Evolutionary conservation across 371 early-diverging fungal genomes (phyloP).

Genomic region (Capillidium heterosporum): DNA sequence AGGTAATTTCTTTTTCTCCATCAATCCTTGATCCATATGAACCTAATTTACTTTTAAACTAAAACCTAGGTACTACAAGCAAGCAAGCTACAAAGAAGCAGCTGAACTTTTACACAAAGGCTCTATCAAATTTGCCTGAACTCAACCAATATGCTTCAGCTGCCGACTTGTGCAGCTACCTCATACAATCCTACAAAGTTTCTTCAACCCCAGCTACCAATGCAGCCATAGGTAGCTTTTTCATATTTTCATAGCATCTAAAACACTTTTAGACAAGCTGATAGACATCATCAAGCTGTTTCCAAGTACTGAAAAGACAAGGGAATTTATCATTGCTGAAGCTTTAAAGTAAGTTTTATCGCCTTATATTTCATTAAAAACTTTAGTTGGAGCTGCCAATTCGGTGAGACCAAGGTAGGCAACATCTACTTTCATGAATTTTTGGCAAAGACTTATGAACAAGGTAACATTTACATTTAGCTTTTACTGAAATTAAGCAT

Average conservation of each 20-base stretch:
- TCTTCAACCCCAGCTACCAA: not conserved
- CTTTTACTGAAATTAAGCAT: not conserved
- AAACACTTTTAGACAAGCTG: not conserved
- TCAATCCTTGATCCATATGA: not conserved
- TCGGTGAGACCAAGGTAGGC: not conserved
- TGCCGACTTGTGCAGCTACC: constrained; percentile 1
- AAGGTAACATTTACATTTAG: not conserved
- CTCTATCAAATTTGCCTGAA: not conserved
- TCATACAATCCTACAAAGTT: not conserved
- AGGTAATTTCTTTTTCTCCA: not conserved
- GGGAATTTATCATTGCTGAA: not conserved
- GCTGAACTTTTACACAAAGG: not conserved
- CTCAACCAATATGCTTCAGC: not conserved
- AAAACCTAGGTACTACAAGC: not conserved
- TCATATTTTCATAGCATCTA: not conserved
- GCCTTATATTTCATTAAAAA: not conserved
- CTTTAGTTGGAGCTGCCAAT: not conserved
- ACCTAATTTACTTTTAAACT: not conserved
- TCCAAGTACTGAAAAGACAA: not conserved
- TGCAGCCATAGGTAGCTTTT: not conserved
- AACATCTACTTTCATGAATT: not conserved
- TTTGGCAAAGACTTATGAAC: not conserved
- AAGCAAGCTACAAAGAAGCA: not conserved
- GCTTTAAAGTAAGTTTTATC: not conserved
- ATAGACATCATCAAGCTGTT: not conserved